Evolutionary conservation across 106 monocot genomes (phyloP), one percentile per base, ranked within the genome.

Genomic region (Dendrobium officinale): DNA sequence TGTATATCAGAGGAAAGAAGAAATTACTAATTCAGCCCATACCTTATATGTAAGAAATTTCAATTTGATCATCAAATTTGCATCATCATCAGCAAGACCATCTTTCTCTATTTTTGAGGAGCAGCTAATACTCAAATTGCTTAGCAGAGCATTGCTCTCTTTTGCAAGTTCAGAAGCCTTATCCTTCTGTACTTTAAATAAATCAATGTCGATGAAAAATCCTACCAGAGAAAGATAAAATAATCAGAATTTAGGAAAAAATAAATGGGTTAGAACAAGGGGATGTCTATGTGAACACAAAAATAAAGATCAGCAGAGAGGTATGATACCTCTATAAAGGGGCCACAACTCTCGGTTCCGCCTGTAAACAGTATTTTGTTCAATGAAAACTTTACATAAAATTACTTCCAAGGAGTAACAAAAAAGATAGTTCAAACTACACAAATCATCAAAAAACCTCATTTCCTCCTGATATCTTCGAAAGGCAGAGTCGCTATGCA

Each of bases 1-100:
- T 2, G 6, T 15, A 70, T 37, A 37, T 70, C 31, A 29, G 17
- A 37, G 70, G 37, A 70, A 29, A 29, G 16, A 70, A 70, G 70
- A 33, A 11, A 70, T 70, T 44, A 44, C 8, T 20, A 6, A 9
- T 6, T 19, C 8, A 47, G 15, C 13, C 1, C 64, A 66, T 86
- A 91, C 99, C 95, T 99, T 99, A 54, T 99, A 99, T 22, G 99
- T 93, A 37, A 99, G 83, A 87, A 99, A 99, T 86, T 99, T 99
- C 56, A 99, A 82, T 82, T 99, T 99, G 78, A 99, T 91, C 99
- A 99, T 99, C 76, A 99, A 78, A 93, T 95, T 99, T 85, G 87
- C 88, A 87, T 99, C 93, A 78, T 95, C 99, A 86, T 99, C 93
- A 27, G 95, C 99, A 56, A 99, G 83, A 85, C 86, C 90, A 80